Conservation (phyloP, 2,329 filamentous ascomycete species). For the Xylariaceae sp. region DNA sequence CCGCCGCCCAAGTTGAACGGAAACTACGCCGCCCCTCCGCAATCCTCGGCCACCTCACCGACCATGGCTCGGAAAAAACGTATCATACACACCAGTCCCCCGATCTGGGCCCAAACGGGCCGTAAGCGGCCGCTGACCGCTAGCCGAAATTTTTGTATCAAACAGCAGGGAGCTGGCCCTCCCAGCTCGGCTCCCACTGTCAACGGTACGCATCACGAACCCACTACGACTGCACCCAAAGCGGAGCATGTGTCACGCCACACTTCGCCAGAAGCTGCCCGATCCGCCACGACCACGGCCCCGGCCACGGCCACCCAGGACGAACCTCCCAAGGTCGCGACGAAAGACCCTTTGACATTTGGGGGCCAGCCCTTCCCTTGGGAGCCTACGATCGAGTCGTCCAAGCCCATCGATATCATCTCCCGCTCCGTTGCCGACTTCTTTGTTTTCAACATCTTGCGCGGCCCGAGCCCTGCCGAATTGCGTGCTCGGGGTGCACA, state of each 20-base stretch:
- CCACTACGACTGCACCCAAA: slow-evolving; percentile 20
- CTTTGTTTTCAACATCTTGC: slow-evolving; percentile 65
- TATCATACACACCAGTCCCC: slow-evolving; percentile 35
- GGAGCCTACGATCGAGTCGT: slow-evolving; percentile 64
- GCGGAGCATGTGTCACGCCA: slow-evolving; percentile 39
- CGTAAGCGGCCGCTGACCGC: slow-evolving; percentile 34
- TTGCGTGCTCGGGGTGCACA: slow-evolving; percentile 61
- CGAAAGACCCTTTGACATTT: slow-evolving; percentile 23
- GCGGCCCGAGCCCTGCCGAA: slow-evolving; percentile 59
- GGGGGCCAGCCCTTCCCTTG: slow-evolving; percentile 40
- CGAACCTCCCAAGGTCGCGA: slow-evolving; percentile 18
- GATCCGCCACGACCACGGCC: slow-evolving; percentile 24
- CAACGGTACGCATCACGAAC: slow-evolving; percentile 27
- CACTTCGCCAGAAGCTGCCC: slow-evolving; percentile 43
- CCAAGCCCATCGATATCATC: slow-evolving; percentile 67
- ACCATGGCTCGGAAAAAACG: slow-evolving; percentile 38
- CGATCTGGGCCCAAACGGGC: slow-evolving; percentile 45
- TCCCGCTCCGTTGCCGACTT: slow-evolving; percentile 77
- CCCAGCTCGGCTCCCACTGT: slow-evolving; percentile 9
- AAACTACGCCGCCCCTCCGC: slow-evolving; percentile 22
- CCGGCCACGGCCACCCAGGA: slow-evolving; percentile 18
- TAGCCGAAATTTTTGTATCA: slow-evolving; percentile 43
- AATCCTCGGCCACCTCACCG: slow-evolving; percentile 32
- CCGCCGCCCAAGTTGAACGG: slow-evolving; percentile 48
- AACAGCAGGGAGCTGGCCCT: slow-evolving; percentile 23